Evolutionary conservation across 768 basidiomycete species (phyloP), one percentile per base, ranked within the genome.

Genomic region (Suillus occidentalis): DNA sequence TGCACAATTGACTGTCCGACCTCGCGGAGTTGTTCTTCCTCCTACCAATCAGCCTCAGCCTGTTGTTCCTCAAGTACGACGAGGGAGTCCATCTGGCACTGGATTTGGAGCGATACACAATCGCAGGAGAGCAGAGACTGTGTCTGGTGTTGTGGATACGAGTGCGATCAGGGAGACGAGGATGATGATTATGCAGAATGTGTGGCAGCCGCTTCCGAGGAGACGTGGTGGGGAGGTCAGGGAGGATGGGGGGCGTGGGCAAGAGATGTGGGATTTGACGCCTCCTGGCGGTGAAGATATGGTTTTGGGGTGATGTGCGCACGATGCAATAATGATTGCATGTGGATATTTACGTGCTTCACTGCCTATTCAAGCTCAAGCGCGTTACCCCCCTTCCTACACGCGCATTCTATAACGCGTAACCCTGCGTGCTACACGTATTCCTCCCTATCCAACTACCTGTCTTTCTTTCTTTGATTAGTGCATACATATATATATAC

Each of bases 71-170:
- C 69, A 70, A 3, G 69, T 69, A 5, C 36, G 22, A 25, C 37
- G 40, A 58, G 57, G 57, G 14, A 63, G 60, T 16, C 37, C 56
- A 36, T 57, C 55, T 10, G 60, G 31, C 2, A 16, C 55, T 40
- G 60, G 31, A 4, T 52, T 52, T 20, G 60, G 43, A 10, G 9
- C 13, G 9, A 36, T 68, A 20, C 72, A 75, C 28, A 74, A 64
- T 60, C 77, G 76, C 37, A 70, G 76, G 60, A 64, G 76, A 37
- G 77, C 76, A 8, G 76, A 77, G 66, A 77, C 76, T 13, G 75
- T 76, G 9, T 77, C 75, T 5, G 75, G 75, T 3, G 73, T 72
- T 43, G 70, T 75, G 60, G 68, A 67, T 14, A 69, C 71, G 9
- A 56, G 72, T 45, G 74, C 68, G 55, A 66, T 22, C 20, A 34